These are phyloP conservation scores for Hylodesmum podocarpum DNA, from an alignment of 306 rosid species.

Conservation along the genomic window DNA sequence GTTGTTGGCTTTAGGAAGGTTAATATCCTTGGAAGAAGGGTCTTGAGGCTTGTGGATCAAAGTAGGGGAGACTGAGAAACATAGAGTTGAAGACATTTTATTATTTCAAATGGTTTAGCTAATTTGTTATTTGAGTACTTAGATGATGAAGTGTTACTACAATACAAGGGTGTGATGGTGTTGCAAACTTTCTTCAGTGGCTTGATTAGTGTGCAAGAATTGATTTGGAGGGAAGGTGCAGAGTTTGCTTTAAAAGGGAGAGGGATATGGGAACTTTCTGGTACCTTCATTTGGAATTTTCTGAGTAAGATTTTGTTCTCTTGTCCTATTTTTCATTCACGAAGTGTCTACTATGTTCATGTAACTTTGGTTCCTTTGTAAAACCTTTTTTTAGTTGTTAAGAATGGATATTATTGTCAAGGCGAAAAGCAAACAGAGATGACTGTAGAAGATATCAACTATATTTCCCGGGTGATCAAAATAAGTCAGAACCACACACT, in stretches of 20 bases:
- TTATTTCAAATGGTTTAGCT: not conserved
- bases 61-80: slow-evolving; percentile 45
- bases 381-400: not conserved
- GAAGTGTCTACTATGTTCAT: slow-evolving; percentile 36
- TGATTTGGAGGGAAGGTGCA: slow-evolving; percentile 24
- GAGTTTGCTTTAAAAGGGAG: slow-evolving; percentile 30
- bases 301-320: not conserved
- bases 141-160: not conserved
- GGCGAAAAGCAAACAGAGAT: not conserved
- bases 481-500: slow-evolving; percentile 33
- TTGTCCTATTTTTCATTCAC: slow-evolving; percentile 22
- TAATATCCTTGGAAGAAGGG: slow-evolving; percentile 37
- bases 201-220: not conserved
- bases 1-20: slow-evolving; percentile 23
- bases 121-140: not conserved
- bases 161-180: not conserved
- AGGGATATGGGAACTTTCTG: slow-evolving; percentile 42
- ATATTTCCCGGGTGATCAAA: not conserved
- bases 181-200: not conserved
- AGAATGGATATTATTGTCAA: not conserved
- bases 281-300: slow-evolving; percentile 39
- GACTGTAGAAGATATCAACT: slow-evolving; percentile 12
- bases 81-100: slow-evolving; percentile 51
- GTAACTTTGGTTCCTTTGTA: not conserved
- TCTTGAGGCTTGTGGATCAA: slow-evolving; percentile 53